Conservation (phyloP, 306 rosid genomes). For the Prunus kanzakura region DNA sequence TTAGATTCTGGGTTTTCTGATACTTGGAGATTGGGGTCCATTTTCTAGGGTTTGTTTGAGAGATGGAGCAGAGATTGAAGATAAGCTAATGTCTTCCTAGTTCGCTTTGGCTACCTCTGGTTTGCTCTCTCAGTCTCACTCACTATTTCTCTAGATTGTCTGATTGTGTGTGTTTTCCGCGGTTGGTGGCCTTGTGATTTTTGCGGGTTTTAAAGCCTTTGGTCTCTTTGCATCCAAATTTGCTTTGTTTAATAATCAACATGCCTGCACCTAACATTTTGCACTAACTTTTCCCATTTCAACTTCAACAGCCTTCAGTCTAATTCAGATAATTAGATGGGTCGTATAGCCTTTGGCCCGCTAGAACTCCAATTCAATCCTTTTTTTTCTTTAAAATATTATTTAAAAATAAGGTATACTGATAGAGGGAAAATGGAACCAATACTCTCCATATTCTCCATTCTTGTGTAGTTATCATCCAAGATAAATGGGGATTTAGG, state of each 20-base stretch:
- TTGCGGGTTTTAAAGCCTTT: not conserved
- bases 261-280: slow-evolving; percentile 1
- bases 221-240: not conserved
- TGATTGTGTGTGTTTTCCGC: not conserved
- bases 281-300: slow-evolving; percentile 2
- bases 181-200: slow-evolving; percentile 1
- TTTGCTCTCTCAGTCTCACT: not conserved
- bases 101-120: not conserved
- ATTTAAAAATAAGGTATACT: too few relatives aligned
- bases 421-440: too few relatives aligned
- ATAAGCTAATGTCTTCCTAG: slow-evolving; percentile 16
- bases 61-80: slow-evolving; percentile 1
- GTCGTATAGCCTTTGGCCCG: too few relatives aligned
- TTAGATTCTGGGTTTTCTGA: slow-evolving; percentile 39
- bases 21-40: slow-evolving; percentile 44
- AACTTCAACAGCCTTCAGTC: not conserved
- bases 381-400: too few relatives aligned
- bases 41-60: slow-evolving; percentile 5
- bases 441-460: too few relatives aligned
- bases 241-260: not conserved
- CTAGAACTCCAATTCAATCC: too few relatives aligned
- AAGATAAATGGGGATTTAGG: too few relatives aligned
- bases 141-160: not conserved
- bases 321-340: not conserved
- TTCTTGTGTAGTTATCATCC: too few relatives aligned